phyloP scores from a whole-genome alignment of 2,329 filamentous ascomycete genomes.

The Fusarium nisikadoi region DNA sequence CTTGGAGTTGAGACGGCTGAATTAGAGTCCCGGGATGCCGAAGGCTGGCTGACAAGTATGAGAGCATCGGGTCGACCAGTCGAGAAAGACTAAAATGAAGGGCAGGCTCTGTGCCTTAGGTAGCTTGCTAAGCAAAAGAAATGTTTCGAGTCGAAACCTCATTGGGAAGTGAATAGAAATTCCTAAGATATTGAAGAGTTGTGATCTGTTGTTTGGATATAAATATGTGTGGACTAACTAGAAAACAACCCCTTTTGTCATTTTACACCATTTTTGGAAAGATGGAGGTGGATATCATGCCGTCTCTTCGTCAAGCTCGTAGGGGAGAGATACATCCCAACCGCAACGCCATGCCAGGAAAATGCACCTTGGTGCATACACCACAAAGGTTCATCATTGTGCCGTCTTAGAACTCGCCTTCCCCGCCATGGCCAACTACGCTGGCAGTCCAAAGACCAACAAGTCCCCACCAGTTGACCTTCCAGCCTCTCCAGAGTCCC shows the following conservation, averaged over 20 bases:
- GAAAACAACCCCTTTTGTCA: conserved; percentile 17
- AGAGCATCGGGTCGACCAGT: not conserved
- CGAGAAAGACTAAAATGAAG: not conserved
- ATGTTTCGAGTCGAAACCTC: not conserved
- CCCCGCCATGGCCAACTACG: conserved; percentile 69
- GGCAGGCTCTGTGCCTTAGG: not conserved
- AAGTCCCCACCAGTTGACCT: conserved; percentile 81
- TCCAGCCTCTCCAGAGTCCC: conserved; percentile 79
- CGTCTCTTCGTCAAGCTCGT: conserved; percentile 53
- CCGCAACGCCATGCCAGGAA: conserved; percentile 50
- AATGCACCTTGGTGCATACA: conserved; percentile 42
- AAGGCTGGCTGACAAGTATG: conserved; percentile 1
- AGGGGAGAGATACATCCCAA: conserved; percentile 50
- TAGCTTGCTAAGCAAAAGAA: not conserved
- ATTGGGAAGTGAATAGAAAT: not conserved
- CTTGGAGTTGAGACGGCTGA: conserved; percentile 13
- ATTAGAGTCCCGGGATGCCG: conserved; percentile 17
- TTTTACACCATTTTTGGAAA: conserved; percentile 36
- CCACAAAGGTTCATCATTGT: conserved; percentile 30
- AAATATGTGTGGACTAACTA: conserved; percentile 41
- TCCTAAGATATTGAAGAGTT: conserved; percentile 24
- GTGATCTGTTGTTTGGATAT: conserved; percentile 26
- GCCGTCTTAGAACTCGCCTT: conserved; percentile 64
- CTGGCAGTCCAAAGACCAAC: conserved; percentile 79
- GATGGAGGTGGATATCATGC: conserved; percentile 55